Conservation (phyloP, 305 asterid genomes). For the Stenogyne calaminthoides region DNA sequence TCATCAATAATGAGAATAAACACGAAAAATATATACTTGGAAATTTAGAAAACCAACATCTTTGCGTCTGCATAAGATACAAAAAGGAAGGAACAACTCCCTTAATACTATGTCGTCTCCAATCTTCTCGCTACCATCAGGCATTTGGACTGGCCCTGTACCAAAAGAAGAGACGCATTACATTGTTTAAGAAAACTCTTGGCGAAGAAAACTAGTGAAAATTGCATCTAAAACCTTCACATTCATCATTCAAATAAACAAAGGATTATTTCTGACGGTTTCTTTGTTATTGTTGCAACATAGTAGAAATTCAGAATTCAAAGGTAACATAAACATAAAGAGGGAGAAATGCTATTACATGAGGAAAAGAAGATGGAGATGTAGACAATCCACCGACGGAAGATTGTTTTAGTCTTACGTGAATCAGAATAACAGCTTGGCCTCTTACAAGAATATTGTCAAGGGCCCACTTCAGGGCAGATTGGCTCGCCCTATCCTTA, state of each 20-base stretch:
- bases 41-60: constrained; percentile 49
- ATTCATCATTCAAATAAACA: neutral
- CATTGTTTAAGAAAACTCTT: neutral
- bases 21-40: neutral
- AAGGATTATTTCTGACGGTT: neutral
- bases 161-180: neutral
- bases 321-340: neutral
- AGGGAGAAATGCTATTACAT: constrained; percentile 30
- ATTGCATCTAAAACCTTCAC: neutral
- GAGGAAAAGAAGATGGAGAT: constrained; percentile 36
- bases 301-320: neutral
- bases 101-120: constrained; percentile 49
- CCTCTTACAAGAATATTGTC: constrained; percentile 60
- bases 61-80: constrained; percentile 71
- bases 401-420: constrained; percentile 51
- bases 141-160: constrained; percentile 46
- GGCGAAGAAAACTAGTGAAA: neutral
- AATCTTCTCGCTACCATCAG: constrained; percentile 36
- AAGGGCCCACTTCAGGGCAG: constrained; percentile 69
- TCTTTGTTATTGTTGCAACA: neutral
- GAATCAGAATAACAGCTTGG: constrained; percentile 59
- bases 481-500: constrained; percentile 67
- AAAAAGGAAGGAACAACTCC: constrained; percentile 74
- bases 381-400: constrained; percentile 23
- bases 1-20: neutral